Evolutionary conservation across 331 rosid species (phyloP).

Genomic region (Prunus yedoensis): DNA sequence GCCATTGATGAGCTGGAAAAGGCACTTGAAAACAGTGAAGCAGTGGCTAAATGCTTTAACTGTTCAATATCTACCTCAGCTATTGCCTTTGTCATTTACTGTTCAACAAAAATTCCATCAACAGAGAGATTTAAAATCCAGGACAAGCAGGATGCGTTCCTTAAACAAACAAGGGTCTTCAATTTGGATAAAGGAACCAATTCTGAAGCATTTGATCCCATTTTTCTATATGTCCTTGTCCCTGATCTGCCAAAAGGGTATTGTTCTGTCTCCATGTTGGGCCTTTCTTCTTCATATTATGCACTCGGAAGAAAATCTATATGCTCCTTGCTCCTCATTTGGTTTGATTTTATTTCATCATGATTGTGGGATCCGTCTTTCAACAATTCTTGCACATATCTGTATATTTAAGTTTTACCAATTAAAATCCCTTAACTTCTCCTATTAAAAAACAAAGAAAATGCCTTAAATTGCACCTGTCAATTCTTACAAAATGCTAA

Average conservation of each 20-base stretch:
- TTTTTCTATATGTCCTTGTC: constrained; percentile 66
- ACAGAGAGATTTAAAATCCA: constrained; percentile 48
- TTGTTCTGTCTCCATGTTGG: neutral
- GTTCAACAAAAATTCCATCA: constrained; percentile 54
- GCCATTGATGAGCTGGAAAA: constrained; percentile 65
- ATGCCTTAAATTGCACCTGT: no score
- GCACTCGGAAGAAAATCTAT: neutral
- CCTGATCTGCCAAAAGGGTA: constrained; percentile 93
- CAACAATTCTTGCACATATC: no score
- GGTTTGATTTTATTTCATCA: neutral
- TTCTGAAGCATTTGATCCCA: constrained; percentile 48
- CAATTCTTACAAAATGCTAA: no score
- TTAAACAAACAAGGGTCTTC: constrained; percentile 50
- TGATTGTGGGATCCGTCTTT: no score
- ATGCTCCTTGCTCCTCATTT: neutral
- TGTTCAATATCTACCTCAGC: constrained; percentile 74
- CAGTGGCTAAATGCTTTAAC: constrained; percentile 74
- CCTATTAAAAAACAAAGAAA: no score
- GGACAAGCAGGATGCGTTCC: constrained; percentile 51
- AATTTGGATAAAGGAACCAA: constrained; percentile 30
- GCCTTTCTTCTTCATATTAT: neutral
- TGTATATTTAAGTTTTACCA: no score
- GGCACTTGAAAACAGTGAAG: constrained; percentile 89
- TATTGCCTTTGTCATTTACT: constrained; percentile 59
- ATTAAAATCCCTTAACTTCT: no score